Percentiles rank a stretch among this genome's conserved stretches.
These are phyloP conservation scores for Paramecium sexaurelia DNA, from an alignment of 73 alveolate species.

Conservation along the genomic window DNA sequence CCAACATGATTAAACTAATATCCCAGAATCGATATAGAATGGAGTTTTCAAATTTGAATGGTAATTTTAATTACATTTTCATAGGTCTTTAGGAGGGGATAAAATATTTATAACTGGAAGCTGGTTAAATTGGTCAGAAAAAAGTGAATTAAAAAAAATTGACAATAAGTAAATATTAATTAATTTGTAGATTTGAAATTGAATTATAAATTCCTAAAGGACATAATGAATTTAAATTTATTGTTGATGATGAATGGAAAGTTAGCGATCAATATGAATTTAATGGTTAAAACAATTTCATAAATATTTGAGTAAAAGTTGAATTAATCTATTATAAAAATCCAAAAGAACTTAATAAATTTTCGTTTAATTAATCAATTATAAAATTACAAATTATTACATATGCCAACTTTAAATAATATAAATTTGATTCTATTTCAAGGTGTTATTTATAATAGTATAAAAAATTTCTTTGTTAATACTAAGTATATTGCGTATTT, in stretches of 20 bases:
- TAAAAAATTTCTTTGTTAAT: no score
- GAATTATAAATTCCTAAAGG: background rate
- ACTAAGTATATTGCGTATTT: no score
- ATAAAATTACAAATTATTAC: no score
- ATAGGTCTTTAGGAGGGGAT: background rate
- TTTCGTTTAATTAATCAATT: no score
- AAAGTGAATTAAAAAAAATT: background rate
- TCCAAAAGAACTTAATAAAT: background rate
- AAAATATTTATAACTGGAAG: background rate
- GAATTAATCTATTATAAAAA: background rate
- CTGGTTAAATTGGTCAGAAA: constrained; percentile 39
- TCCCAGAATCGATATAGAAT: no score
- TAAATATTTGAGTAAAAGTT: background rate
- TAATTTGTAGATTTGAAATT: background rate
- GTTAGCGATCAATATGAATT: background rate
- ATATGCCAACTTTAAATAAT: no score
- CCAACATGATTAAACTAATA: no score
- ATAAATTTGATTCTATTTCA: no score
- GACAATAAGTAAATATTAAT: constrained; percentile 5
- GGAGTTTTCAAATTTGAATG: constrained; percentile 21
- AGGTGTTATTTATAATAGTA: no score
- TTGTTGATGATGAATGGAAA: constrained; percentile 51
- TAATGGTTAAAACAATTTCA: background rate
- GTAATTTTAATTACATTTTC: background rate
- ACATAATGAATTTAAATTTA: constrained; percentile 6